These are phyloP conservation scores for Geoglossum cookeanum DNA, from an alignment of 2,329 filamentous ascomycete genomes.

Conservation along the genomic window DNA sequence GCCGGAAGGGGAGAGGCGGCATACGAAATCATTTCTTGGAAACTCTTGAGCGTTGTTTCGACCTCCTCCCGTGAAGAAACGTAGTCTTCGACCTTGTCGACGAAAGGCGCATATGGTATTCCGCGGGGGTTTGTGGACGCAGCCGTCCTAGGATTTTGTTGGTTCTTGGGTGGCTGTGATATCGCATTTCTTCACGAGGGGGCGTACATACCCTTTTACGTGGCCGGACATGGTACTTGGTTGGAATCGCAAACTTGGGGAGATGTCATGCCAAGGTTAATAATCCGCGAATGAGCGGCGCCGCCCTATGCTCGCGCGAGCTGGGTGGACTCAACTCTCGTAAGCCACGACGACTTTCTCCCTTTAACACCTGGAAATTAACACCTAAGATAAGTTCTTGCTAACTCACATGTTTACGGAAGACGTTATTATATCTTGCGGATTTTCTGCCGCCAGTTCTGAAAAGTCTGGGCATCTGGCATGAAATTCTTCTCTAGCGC, in stretches of 20 bases:
- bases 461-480: no score
- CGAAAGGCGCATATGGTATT: slow-evolving; percentile 68
- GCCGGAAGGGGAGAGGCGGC: slow-evolving; percentile 9
- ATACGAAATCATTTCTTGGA: slow-evolving; percentile 88
- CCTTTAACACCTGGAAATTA: no score
- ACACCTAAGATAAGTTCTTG: no score
- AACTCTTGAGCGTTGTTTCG: slow-evolving; percentile 60
- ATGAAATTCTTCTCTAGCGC: no score
- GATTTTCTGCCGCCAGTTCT: no score
- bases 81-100: slow-evolving; percentile 80
- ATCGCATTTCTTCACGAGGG: not conserved
- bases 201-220: not conserved
- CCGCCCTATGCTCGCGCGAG: no score
- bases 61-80: slow-evolving; percentile 60
- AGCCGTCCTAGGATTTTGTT: not conserved
- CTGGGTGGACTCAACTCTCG: no score
- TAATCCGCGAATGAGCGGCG: no score
- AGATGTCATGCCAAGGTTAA: not conserved
- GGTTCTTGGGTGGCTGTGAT: not conserved
- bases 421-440: no score
- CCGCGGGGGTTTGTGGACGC: slow-evolving; percentile 54
- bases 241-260: not conserved
- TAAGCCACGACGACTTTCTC: no score
- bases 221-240: not conserved
- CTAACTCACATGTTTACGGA: no score